Base-by-base conservation (phyloP, 2,329 filamentous ascomycete species). In the Elsinoe arachidis region DNA sequence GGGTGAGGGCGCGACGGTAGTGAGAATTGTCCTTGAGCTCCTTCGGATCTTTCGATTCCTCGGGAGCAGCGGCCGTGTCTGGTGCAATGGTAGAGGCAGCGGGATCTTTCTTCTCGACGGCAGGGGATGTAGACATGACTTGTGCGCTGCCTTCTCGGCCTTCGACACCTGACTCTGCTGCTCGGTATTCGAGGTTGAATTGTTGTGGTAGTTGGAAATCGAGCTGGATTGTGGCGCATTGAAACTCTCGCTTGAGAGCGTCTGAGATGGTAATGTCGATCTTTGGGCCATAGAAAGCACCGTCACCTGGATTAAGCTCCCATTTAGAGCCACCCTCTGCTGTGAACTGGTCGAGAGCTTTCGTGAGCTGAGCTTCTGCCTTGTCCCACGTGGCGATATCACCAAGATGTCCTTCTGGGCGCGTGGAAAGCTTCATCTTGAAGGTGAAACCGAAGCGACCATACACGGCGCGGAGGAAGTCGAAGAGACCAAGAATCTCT, bases 231-330 rank as follows among this genome's bases (percentile, higher is more conserved):
- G 92, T 97, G 65, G 92, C 90, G 68, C 89, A 95, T 73, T 95
- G 88, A 76, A 85, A 88, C 60, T 91, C 88, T 70, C 91, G 83
- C 72, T 84, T 84, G 63, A 96, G 78, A 46, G 89, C 89, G 73
- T 96, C 92, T 54, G 85, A 86, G 67, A 99, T 91, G 61, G 89
- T 95, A 68, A 99, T 93, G 67, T 99, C 93, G 65, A 97, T 96
- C 82, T 99, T 99, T 54, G 93, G 93, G 1, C 93, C 93, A 72
- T 99, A 99, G 76, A 97, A 99, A 55, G 93, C 93, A 69, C 93
- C 93, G 66, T 99, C 93, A 58, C 92, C 93, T 60, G 90, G 87
- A 73, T 97, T 96, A 54, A 96, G 78, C 71, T 89, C 87, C 93
- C 93, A 99, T 62, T 84, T 78, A 34, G 84, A 80, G 60, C 85